These are phyloP conservation scores for Hygrophorus russula DNA, from an alignment of 768 basidiomycete species.

Conservation along the genomic window DNA sequence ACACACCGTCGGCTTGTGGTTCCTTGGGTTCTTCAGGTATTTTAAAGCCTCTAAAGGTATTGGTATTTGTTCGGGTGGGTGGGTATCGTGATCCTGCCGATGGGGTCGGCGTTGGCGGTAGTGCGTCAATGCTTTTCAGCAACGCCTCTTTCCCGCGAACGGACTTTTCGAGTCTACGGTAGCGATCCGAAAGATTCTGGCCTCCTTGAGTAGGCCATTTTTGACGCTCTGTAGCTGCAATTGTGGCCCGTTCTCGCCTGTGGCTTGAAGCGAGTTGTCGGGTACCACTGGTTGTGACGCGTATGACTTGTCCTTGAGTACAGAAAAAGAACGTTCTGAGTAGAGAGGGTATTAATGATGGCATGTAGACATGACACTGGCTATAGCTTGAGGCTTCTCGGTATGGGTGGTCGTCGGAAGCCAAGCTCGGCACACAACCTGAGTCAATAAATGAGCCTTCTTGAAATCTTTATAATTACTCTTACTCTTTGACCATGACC, in stretches of 20 bases:
- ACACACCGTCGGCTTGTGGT: conserved; percentile 58
- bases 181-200: conserved; percentile 50
- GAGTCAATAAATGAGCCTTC: too few species aligned
- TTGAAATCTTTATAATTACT: background rate
- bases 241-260: background rate
- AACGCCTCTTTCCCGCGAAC: conserved; percentile 32
- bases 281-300: background rate
- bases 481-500: conserved; percentile 14
- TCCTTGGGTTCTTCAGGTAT: conserved; percentile 52
- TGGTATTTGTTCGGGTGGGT: conserved; percentile 4
- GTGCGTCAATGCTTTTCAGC: conserved; percentile 17
- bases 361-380: conserved; percentile 6
- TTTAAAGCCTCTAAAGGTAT: conserved; percentile 39
- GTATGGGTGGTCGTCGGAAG: background rate
- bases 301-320: background rate
- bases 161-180: conserved; percentile 42
- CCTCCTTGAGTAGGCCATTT: conserved; percentile 29
- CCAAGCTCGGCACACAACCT: background rate
- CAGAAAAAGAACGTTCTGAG: background rate
- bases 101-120: conserved; percentile 9
- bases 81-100: conserved; percentile 1
- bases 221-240: conserved; percentile 9
- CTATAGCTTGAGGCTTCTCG: background rate
- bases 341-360: background rate
- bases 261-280: background rate